Evolutionary conservation across 2,329 filamentous ascomycete species (phyloP).

Genomic region (Fusarium sambucinum): DNA sequence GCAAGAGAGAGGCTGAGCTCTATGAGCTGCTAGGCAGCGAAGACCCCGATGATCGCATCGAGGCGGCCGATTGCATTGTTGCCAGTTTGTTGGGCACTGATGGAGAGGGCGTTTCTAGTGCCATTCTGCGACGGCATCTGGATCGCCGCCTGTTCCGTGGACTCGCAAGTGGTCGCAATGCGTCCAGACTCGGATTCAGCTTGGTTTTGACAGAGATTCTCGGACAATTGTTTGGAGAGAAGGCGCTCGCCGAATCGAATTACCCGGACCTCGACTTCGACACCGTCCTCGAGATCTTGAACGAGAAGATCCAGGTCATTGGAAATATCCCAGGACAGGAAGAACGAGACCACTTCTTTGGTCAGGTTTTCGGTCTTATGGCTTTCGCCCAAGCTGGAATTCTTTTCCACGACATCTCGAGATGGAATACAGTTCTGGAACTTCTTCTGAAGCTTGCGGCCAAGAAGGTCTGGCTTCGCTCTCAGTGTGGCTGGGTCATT

Average conservation of each 20-base stretch:
- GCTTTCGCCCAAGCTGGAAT: conserved; percentile 85
- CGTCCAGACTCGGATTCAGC: conserved; percentile 88
- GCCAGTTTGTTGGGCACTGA: conserved; percentile 63
- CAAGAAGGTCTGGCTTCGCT: conserved; percentile 89
- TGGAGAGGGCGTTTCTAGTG: conserved; percentile 63
- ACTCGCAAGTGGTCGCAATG: conserved; percentile 89
- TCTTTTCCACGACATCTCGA: conserved; percentile 70
- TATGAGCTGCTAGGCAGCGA: conserved; percentile 73
- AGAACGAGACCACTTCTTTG: conserved; percentile 86
- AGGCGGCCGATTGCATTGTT: conserved; percentile 69
- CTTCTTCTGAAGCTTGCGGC: conserved; percentile 79
- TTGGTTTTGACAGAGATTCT: conserved; percentile 87
- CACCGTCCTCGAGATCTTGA: conserved; percentile 63
- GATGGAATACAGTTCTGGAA: conserved; percentile 77
- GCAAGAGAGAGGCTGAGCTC: conserved; percentile 68
- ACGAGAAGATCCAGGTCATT: conserved; percentile 66
- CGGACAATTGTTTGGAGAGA: conserved; percentile 73
- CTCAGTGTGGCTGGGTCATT: conserved; percentile 87
- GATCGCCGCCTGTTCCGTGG: conserved; percentile 83
- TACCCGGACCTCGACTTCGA: conserved; percentile 69
- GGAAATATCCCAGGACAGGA: conserved; percentile 75
- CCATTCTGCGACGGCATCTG: conserved; percentile 68
- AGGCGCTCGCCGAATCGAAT: conserved; percentile 58
- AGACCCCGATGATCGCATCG: conserved; percentile 66
- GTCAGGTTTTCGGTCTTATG: conserved; percentile 87